Base-by-base conservation (phyloP, 331 rosid species). In the Dryas integrifolia region DNA sequence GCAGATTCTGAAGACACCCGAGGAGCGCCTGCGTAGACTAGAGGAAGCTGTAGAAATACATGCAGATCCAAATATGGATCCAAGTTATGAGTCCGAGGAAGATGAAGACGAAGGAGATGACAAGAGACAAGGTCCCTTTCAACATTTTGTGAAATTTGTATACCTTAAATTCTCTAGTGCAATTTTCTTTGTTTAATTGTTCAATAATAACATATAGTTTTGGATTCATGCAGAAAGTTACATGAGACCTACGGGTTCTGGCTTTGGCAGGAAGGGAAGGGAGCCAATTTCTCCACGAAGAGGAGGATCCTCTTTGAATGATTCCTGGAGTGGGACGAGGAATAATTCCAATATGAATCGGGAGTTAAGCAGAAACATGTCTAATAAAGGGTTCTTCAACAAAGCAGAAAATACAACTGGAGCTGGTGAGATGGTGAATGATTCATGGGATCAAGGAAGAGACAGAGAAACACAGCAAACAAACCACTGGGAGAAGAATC, bases 11-110 rank as follows among this genome's bases (percentile, higher is more conserved):
- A 95, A 88, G 86, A 87, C 98, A 15, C 99, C 97, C 3, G 98
- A 95, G 85, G 99, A 95, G 75, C 98, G 99, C 53, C 97, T 88
- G 73, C 97, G 99, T 18, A 95, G 99, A 75, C 83, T 89, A 79
- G 99, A 88, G 66, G 99, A 95, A 77, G 82, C 91, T 73, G 88
- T 95, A 50, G 93, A 87, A 82, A 92, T 95, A 75, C 99, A 88
- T 44, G 88, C 82, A 5, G 99, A 95, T 84, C 97, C 99, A 40
- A 88, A 92, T 35, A 95, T 95, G 99, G 97, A 95, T 86, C 99
- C 99, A 35, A 92, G 85, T 84, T 85, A 89, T 68, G 97, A 88
- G 80, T 95, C 99, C 4, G 99, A 95, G 75, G 97, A 91, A 76
- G 98, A 92, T 44, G 97, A 84, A 77, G 96, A 86, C 30, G 92